Evolutionary conservation across 208 protist genomes (phyloP), one percentile per base, ranked within the genome.

Genomic region (Novymonas esmeraldas): DNA sequence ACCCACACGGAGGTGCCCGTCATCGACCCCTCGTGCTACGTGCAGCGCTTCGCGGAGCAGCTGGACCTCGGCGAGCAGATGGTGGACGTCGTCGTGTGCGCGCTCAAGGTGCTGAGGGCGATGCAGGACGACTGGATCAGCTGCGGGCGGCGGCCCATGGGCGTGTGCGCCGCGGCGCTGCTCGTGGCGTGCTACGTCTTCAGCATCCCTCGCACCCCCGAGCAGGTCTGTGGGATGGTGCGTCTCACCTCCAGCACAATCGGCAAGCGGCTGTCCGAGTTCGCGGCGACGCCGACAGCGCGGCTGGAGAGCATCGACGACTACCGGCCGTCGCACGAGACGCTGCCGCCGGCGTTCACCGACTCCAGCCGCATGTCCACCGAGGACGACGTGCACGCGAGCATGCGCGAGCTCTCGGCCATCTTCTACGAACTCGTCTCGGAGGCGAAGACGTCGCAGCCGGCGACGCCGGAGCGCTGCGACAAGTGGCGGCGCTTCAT

Each of bases 121-220:
- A 98, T 98, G 94, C 76, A 85, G 58, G 82, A 94, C 33, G 92
- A 98, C 72, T 98, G 94, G 92, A 98, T 98, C 49, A 65, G 82
- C 26, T 95, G 77, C 51, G 94, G 94, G 9, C 77, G 94, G 38
- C 87, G 90, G 13, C 94, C 94, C 10, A 88, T 95, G 77, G 91
- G 91, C 24, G 88, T 98, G 20, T 96, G 89, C 65, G 92, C 89
- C 28, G 90, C 90, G 6, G 90, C 94, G 9, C 64, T 98, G 51
- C 81, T 98, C 20, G 87, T 97, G 9, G 87, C 89, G 10, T 93
- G 90, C 64, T 91, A 92, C 57, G 83, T 96, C 48, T 93, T 95
- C 60, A 79, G 82, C 58, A 90, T 97, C 56, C 70, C 69, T 5
- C 79, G 87, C 26, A 88, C 81, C 6, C 82, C 87, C 11, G 85